Evolutionary conservation across 306 rosid genomes (phyloP).

Genomic region (Arachis stenosperma): DNA sequence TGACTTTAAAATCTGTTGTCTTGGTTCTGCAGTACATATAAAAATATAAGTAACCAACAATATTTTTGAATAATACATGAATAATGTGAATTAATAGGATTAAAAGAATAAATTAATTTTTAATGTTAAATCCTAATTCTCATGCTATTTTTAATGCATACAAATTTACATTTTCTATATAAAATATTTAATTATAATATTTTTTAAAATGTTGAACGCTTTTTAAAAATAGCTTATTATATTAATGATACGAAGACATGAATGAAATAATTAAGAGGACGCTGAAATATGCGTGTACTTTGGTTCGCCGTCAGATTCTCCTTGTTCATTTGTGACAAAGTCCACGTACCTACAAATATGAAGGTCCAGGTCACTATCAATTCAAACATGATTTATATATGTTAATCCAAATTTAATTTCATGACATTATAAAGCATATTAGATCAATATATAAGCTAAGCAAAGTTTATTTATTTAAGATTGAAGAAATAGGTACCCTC

Average conservation of each 20-base stretch:
- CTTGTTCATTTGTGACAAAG: conserved; percentile 50
- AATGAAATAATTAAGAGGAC: neutral
- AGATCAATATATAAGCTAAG: too few species aligned
- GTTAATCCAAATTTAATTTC: neutral
- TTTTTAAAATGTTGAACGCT: too few species aligned
- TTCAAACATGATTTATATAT: neutral
- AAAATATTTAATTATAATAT: too few species aligned
- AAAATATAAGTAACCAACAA: too few species aligned
- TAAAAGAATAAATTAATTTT: too few species aligned
- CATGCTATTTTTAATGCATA: too few species aligned
- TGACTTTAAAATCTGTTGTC: conserved; percentile 45
- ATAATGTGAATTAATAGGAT: too few species aligned
- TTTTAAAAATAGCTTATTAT: too few species aligned
- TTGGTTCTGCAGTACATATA: conserved; percentile 48
- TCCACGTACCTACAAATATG: conserved; percentile 63
- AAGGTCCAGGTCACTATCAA: neutral
- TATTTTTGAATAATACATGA: too few species aligned
- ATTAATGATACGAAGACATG: neutral
- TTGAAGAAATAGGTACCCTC: conserved; percentile 56
- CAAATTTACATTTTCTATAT: too few species aligned
- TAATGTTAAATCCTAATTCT: too few species aligned
- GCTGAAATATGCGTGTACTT: conserved; percentile 39
- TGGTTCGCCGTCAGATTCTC: neutral
- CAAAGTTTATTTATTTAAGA: neutral
- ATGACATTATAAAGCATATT: neutral